phyloP scores from a whole-genome alignment of 805 yeast genomes.

The Saccharomyces eubayanus region DNA sequence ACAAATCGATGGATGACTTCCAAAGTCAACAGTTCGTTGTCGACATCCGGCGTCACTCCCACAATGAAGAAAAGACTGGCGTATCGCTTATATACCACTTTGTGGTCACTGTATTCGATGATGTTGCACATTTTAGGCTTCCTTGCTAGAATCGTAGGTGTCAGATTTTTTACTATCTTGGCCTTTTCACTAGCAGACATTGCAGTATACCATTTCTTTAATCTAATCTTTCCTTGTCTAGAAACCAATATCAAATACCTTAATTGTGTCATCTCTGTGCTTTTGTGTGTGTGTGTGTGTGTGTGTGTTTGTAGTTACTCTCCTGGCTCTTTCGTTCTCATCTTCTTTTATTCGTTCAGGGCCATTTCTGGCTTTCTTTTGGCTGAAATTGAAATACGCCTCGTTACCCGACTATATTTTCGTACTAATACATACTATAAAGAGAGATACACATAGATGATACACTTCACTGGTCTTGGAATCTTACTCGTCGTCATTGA shows the following conservation, averaged over 20 bases:
- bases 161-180: conserved; percentile 74
- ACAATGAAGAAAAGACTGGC: conserved; percentile 88
- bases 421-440: not conserved
- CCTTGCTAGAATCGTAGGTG: conserved; percentile 76
- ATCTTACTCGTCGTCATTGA: conserved; percentile 22
- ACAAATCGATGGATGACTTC: conserved; percentile 89
- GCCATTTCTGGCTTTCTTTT: not conserved
- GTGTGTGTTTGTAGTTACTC: not conserved
- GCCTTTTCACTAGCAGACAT: conserved; percentile 77
- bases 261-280: conserved; percentile 33
- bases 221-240: conserved; percentile 89
- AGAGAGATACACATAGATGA: not conserved
- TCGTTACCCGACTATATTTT: not conserved
- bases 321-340: not conserved
- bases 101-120: conserved; percentile 65
- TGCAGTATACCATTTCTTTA: conserved; percentile 88
- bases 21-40: conserved; percentile 76
- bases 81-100: conserved; percentile 83
- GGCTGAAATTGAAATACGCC: not conserved
- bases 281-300: not conserved
- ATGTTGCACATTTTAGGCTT: conserved; percentile 94
- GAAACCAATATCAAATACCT: conserved; percentile 76
- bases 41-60: conserved; percentile 47
- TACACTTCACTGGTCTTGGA: not conserved
- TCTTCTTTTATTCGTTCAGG: not conserved